phyloP scores from a whole-genome alignment of 345 rosid genomes.

The Acer negundo region DNA sequence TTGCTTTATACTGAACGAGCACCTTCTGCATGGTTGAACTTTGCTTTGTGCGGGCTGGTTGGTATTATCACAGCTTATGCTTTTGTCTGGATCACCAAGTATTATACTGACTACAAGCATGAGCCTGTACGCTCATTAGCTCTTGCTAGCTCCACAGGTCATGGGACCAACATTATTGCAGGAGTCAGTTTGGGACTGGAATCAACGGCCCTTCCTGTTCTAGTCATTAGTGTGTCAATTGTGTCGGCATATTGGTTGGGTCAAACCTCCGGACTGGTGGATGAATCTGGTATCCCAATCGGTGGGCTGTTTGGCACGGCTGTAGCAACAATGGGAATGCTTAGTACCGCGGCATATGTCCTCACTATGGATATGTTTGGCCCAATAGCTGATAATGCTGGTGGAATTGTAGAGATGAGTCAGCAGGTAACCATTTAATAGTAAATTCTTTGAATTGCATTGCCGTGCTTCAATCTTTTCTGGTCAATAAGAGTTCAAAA shows the following conservation, averaged over 20 bases:
- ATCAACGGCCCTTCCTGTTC: constrained; percentile 96
- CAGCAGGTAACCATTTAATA: constrained; percentile 70
- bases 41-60: constrained; percentile 94
- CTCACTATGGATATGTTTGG: constrained; percentile 99
- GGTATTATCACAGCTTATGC: constrained; percentile 92
- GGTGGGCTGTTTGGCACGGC: constrained; percentile 99
- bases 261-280: constrained; percentile 88
- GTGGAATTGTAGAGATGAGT: constrained; percentile 99
- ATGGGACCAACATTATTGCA: constrained; percentile 98
- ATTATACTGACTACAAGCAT: constrained; percentile 97
- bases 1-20: constrained; percentile 96
- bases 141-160: constrained; percentile 96
- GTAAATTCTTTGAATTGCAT: constrained; percentile 7
- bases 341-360: constrained; percentile 97
- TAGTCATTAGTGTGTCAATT: constrained; percentile 82
- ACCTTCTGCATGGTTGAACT: constrained; percentile 96
- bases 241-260: constrained; percentile 94
- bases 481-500: background rate
- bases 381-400: constrained; percentile 99
- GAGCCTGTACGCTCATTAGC: constrained; percentile 95
- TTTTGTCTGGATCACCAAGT: constrained; percentile 93
- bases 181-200: constrained; percentile 99
- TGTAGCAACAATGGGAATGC: constrained; percentile 99
- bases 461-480: constrained; percentile 9
- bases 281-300: constrained; percentile 78